Base-by-base conservation (phyloP, 805 yeast species). In the Kodamaea laetipori region DNA sequence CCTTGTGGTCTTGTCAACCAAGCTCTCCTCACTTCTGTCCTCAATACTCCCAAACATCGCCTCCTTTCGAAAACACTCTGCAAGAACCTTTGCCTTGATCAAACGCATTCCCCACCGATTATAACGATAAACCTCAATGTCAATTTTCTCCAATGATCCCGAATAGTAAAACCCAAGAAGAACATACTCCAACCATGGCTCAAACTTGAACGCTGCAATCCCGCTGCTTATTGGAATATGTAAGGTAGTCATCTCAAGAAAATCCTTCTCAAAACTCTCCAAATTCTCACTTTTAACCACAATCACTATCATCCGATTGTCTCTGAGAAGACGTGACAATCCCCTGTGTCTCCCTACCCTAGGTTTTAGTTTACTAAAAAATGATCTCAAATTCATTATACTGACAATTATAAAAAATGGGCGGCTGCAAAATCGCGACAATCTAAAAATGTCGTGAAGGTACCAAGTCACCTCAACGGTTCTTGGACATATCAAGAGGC, bases 341-440 rank as follows among this genome's bases (percentile, higher is more conserved):
- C 34, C 34, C 10, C 34, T 13, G 11, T 17, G 17, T 17, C 19
- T 30, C 19, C 11, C 10, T n/a, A 30, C 17, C 19, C 19, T 30
- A 2, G 34, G 34, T 17, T 30, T 30, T n/a, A 30, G 17, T 19
- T 30, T 30, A 42, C 41, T 46, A 48, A 56, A 51, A 51, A 38
- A 21, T 15, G 39, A 12, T 4, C 16, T 18, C 21, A 27, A 27
- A 11, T 37, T 28, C 31, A 26, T 12, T n/a, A 11, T n/a, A n/a
- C n/a, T n/a, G n/a, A n/a, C n/a, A n/a, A n/a, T 37, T 17, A 21
- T n/a, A 21, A 21, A 21, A 21, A 21, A 6, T 8, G 11, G 32
- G 39, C 39, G 39, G 24, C 24, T 25, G 21, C 31, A 17, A 27
- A 27, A 12, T 30, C 15, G 23, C 24, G 7, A 3, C n/a, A 11